phyloP scores from a whole-genome alignment of 2,329 filamentous ascomycete genomes.

The Exophiala lecanii-corni region DNA sequence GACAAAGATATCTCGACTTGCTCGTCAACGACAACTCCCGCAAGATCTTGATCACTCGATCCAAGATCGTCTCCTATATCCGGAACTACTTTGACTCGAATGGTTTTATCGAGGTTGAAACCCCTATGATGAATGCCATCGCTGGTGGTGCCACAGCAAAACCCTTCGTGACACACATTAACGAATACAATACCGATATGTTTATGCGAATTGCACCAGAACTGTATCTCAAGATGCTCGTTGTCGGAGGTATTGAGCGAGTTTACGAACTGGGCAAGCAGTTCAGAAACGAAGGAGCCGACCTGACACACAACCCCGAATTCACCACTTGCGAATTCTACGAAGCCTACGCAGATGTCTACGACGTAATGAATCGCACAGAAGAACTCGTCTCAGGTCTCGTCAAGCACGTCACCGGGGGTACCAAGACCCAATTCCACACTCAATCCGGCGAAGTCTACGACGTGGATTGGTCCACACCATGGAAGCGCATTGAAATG shows the following conservation, averaged over 20 bases:
- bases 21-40: slow-evolving; percentile 92
- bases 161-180: slow-evolving; percentile 93
- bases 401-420: slow-evolving; percentile 80
- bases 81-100: slow-evolving; percentile 81
- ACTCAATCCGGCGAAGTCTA: slow-evolving; percentile 82
- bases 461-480: slow-evolving; percentile 91
- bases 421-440: slow-evolving; percentile 80
- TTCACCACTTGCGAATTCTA: slow-evolving; percentile 99
- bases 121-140: slow-evolving; percentile 94
- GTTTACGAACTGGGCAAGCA: slow-evolving; percentile 95
- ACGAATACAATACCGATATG: slow-evolving; percentile 90
- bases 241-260: slow-evolving; percentile 88
- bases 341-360: slow-evolving; percentile 84
- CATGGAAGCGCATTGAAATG: slow-evolving; percentile 94
- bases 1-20: slow-evolving; percentile 89
- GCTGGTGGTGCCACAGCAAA: slow-evolving; percentile 92
- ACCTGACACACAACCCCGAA: slow-evolving; percentile 94
- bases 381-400: slow-evolving; percentile 87
- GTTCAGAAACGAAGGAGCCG: slow-evolving; percentile 90
- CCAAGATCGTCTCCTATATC: slow-evolving; percentile 84
- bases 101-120: slow-evolving; percentile 92
- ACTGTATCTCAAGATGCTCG: slow-evolving; percentile 91
- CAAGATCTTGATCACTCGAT: slow-evolving; percentile 76
- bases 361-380: slow-evolving; percentile 85
- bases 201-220: slow-evolving; percentile 94